phyloP scores from a whole-genome alignment of 2,329 filamentous ascomycete species.

The Colletotrichum tamarilloi region DNA sequence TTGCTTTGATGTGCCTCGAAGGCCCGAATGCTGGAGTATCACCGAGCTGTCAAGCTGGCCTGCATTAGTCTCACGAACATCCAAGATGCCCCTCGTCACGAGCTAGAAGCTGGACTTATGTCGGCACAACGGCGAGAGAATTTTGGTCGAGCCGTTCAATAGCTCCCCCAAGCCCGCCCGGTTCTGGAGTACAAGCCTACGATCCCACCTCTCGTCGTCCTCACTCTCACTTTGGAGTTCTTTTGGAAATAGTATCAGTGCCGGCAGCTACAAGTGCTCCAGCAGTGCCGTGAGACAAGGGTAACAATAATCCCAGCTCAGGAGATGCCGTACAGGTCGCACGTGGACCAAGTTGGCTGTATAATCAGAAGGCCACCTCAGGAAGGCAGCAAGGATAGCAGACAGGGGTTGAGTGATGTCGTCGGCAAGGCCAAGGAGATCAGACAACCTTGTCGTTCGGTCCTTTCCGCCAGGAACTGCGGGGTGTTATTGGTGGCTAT shows the following conservation, averaged over 20 bases:
- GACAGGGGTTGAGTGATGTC: constrained; percentile 27
- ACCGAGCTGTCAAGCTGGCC: constrained; percentile 30
- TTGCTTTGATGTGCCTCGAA: constrained; percentile 27
- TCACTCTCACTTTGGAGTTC: neutral
- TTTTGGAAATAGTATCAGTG: neutral
- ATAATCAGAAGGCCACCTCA: neutral
- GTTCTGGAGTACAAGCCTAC: neutral
- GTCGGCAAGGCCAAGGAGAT: constrained; percentile 33
- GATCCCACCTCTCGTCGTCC: neutral
- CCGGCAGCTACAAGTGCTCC: neutral
- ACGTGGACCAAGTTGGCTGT: constrained; percentile 1
- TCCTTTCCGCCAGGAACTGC: constrained; percentile 25
- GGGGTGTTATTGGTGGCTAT: constrained; percentile 25
- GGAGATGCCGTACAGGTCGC: constrained; percentile 10
- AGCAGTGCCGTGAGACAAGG: neutral
- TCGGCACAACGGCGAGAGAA: constrained; percentile 8
- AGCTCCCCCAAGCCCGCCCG: neutral
- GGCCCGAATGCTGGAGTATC: constrained; percentile 33
- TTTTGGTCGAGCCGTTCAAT: neutral
- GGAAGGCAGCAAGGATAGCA: neutral
- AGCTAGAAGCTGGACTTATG: constrained; percentile 6
- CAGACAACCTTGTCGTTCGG: constrained; percentile 29
- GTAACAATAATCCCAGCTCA: constrained; percentile 1
- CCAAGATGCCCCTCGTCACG: constrained; percentile 1
- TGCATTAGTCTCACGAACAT: constrained; percentile 25